A percentile compares a stretch with the other conserved stretches of the same genome.
Conservation (phyloP, 106 monocot genomes). For the Narthecium ossifragum region DNA sequence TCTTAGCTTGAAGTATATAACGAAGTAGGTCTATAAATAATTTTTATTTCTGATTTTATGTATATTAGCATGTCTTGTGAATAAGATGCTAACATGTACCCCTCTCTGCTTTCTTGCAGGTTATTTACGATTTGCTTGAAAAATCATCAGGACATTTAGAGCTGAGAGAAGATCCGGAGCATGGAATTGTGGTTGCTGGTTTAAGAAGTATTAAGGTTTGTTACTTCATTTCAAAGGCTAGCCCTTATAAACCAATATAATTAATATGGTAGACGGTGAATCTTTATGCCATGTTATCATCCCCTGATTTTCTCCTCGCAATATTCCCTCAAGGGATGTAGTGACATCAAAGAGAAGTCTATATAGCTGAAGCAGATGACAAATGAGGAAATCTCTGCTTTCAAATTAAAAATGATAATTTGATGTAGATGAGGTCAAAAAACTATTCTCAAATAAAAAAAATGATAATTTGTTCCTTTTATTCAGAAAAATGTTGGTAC, state of each 20-base stretch:
- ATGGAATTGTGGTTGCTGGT: conserved; percentile 91
- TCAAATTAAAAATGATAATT: too few species aligned
- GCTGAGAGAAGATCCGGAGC: conserved; percentile 91
- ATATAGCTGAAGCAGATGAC: too few species aligned
- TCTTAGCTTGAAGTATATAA: conserved; percentile 99
- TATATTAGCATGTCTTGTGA: too few species aligned
- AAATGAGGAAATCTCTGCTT: too few species aligned
- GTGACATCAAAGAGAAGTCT: too few species aligned
- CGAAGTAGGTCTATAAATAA: conserved; percentile 80
- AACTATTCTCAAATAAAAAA: too few species aligned
- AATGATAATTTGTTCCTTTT: conserved; percentile 27
- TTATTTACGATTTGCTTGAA: conserved; percentile 98
- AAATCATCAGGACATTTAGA: conserved; percentile 94
- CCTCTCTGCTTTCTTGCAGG: conserved; percentile 30
- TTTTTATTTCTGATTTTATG: too few species aligned
- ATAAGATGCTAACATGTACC: too few species aligned
- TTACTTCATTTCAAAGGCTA: neutral
- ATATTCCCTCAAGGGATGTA: neutral
- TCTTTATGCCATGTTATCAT: too few species aligned
- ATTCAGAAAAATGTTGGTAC: conserved; percentile 93
- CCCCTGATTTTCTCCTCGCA: too few species aligned
- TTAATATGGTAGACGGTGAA: conserved; percentile 1
- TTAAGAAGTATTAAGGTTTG: conserved; percentile 88
- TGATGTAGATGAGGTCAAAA: too few species aligned
- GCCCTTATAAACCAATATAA: too few species aligned